Evolutionary conservation across 208 protist species (phyloP), one percentile per base, ranked within the genome.

Genomic region (Tritrichomonas musculus): DNA sequence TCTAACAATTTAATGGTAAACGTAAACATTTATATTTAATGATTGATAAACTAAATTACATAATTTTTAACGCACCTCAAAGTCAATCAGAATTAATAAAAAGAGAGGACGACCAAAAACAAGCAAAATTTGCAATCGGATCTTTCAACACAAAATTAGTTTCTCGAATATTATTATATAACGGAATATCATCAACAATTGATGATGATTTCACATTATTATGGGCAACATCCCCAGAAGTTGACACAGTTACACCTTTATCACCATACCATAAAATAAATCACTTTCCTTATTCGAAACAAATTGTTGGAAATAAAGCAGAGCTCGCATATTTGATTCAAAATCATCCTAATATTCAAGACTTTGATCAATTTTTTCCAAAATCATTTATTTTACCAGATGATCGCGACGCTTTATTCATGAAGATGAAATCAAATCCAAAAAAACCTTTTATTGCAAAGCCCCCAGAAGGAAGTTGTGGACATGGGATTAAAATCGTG

Each of bases 271-370:
- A 88, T 57, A 53, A 57, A 39, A 53, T 88, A 20, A 88, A 88
- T 17, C 77, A 88, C 57, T 88, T 88, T 88, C 77, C 77, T 13
- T 53, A 88, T 39, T 88, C 77, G 9, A 88, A 88, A 88, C 25
- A 57, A n/a, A 88, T 49, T n/a, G 39, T 88, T 33, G 77, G 77
- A 27, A 88, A 88, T 39, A 88, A 88, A 50, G 77, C 77, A 17
- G 27, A 88, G 36, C 44, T 88, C 20, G 41, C 77, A 55, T 53
- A 57, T 33, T 57, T 88, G 14, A 55, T 88, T 55, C 77, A 88
- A 36, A 88, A 17, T 11, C 77, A 88, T 17, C 77, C 77, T 8
- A 5, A 53, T n/a, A 60, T 57, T 17, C 22, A 27, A 11, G 47
- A 88, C 8, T 88, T 88, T 17, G 47, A 41, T 17, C 44, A n/a